A percentile compares a stretch with the other conserved stretches of the same genome.
Evolutionary conservation across 768 basidiomycete genomes (phyloP).

Genomic region (Plicaturopsis crispa): DNA sequence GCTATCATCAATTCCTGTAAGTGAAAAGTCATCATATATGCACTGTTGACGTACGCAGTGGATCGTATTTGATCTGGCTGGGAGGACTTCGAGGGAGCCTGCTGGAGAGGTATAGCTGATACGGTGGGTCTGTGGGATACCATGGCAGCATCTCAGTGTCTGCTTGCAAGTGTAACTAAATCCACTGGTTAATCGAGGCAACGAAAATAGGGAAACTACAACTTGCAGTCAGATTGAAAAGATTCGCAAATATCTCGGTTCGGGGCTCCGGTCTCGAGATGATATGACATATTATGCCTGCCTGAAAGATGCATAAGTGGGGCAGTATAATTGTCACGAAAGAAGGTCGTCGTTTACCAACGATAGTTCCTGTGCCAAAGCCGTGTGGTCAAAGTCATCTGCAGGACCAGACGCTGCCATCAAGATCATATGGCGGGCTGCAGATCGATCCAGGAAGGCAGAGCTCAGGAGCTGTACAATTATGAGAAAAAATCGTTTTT

Average conservation of each 20-base stretch:
- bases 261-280: conserved; percentile 33
- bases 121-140: no score
- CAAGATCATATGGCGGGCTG: conserved; percentile 44
- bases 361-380: neutral
- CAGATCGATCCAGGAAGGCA: conserved; percentile 21
- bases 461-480: conserved; percentile 26
- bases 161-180: no score
- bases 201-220: no score
- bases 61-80: neutral
- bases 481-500: neutral
- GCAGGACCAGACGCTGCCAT: conserved; percentile 43
- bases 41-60: neutral
- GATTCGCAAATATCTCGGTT: neutral
- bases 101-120: no score
- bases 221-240: no score
- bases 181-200: no score
- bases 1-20: no score
- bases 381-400: conserved; percentile 17
- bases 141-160: no score
- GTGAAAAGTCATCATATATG: no score
- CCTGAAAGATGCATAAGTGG: conserved; percentile 24
- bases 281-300: conserved; percentile 51
- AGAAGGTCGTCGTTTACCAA: conserved; percentile 25
- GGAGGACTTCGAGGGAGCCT: neutral
- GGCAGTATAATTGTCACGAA: conserved; percentile 12